Base-by-base conservation (phyloP, 805 yeast species). In the Yarrowia porcina region DNA sequence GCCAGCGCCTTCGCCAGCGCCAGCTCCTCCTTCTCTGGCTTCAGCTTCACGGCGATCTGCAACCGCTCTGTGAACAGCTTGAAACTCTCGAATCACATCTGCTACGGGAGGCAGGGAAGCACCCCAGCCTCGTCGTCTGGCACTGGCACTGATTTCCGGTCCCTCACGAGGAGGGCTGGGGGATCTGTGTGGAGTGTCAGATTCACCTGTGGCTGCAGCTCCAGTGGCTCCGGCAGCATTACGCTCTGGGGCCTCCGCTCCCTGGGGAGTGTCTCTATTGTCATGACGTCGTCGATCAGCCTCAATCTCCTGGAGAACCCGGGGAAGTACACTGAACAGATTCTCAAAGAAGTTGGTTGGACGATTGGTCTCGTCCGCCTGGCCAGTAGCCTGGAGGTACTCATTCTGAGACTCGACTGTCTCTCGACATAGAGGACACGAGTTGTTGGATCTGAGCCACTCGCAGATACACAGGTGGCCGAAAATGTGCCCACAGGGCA, bases 401-500 rank as follows among this genome's bases (percentile, higher is more conserved):
- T 68, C 73, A 15, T 63, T 67, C 61, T 72, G 76, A 17, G 73
- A 68, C 63, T 79, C 79, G 65, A 87, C 76, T 20, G 80, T 76
- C 17, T 77, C 77, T 64, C 98, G 83, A 72, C 99, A 93, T 50
- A 93, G 74, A 0, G 99, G 99, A 72, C 98, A 92, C 1, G 90
- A 83, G 30, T 83, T 81, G 68, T 88, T 85, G 23, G 82, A 76
- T 65, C 80, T 82, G 57, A 93, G 81, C 99, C 99, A 93, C 68
- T 87, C 89, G 64, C 79, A 82, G 23, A 91, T 77, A 76, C 99
- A 93, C n/a, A 83, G 81, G 65, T 85, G 80, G 7, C 99, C 98
- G 77, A 94, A 93, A 0, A 85, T 71, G 71, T 93, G 99, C 9
- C 84, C 84, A 73, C 99, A 93, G 0, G 96, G 94, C 81, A 93